A percentile compares a stretch with the other conserved stretches of the same genome.
Evolutionary conservation across 2,329 filamentous ascomycete species (phyloP).

Genomic region (Phialophora tarda): DNA sequence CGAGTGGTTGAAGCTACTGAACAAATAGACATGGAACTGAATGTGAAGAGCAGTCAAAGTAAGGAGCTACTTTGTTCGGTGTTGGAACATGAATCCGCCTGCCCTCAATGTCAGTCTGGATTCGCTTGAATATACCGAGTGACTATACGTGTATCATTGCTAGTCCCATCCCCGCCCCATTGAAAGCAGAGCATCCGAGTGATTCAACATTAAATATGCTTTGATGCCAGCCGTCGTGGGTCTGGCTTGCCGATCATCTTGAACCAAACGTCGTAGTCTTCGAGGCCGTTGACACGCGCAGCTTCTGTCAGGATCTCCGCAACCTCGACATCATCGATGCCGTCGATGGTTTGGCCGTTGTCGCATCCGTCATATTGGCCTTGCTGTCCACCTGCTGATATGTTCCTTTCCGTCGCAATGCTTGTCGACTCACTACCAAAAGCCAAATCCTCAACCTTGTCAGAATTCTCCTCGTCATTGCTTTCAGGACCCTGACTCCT

Average conservation of each 20-base stretch:
- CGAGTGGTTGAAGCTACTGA: not conserved
- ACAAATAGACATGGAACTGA: not conserved
- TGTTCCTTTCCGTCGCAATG: too few species aligned
- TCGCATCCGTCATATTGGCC: not conserved
- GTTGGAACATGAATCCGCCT: not conserved
- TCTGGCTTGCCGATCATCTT: conserved; percentile 13
- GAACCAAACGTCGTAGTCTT: conserved; percentile 19
- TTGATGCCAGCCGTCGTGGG: conserved; percentile 1
- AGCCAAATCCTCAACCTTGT: not conserved
- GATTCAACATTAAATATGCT: not conserved
- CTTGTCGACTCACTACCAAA: not conserved
- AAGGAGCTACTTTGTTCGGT: not conserved
- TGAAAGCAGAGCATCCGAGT: not conserved
- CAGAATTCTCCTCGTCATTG: not conserved
- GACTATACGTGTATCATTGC: not conserved
- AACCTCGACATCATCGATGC: conserved; percentile 13
- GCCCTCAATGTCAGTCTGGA: not conserved
- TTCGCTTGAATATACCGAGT: not conserved
- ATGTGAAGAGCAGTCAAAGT: not conserved
- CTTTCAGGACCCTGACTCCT: not conserved
- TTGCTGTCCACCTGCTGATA: not conserved
- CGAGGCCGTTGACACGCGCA: conserved; percentile 8
- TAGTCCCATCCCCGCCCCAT: too few species aligned
- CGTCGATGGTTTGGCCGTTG: conserved; percentile 1
- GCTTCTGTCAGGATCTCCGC: conserved; percentile 13